phyloP scores from a whole-genome alignment of 1,284 basidiomycete genomes.

The Neotropicomus parvogracilis region DNA sequence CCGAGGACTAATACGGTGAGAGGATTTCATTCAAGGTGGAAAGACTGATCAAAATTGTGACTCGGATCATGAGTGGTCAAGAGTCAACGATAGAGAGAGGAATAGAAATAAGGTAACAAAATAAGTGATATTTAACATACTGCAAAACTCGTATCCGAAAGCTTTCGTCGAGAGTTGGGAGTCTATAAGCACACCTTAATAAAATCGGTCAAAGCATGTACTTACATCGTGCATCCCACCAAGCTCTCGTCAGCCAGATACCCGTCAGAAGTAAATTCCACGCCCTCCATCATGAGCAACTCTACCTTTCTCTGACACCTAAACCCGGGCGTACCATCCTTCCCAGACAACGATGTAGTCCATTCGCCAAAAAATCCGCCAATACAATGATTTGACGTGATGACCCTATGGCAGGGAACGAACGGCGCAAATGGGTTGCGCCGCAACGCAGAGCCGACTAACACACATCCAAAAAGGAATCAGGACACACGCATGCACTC shows the following conservation, averaged over 20 bases:
- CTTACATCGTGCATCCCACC: neutral
- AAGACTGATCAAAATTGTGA: too few species aligned
- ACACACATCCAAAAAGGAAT: neutral
- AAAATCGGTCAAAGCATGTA: neutral
- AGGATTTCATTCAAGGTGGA: too few species aligned
- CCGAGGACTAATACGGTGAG: too few species aligned
- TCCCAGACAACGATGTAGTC: conserved; percentile 33
- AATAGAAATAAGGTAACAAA: too few species aligned
- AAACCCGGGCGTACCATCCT: conserved; percentile 3
- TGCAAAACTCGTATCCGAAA: too few species aligned
- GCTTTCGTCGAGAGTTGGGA: too few species aligned
- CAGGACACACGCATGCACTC: neutral
- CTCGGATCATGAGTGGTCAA: too few species aligned
- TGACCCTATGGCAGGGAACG: conserved; percentile 64
- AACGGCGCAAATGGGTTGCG: conserved; percentile 62
- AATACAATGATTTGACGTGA: conserved; percentile 55
- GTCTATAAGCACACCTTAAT: neutral
- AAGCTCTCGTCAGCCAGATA: conserved; percentile 31
- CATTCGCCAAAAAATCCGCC: conserved; percentile 63
- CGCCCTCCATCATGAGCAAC: conserved; percentile 47
- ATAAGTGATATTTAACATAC: too few species aligned
- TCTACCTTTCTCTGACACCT: conserved; percentile 38
- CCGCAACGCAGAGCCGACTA: conserved; percentile 58
- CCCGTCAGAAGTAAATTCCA: conserved; percentile 44
- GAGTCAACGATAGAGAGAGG: too few species aligned